A percentile compares a stretch with the other conserved stretches of the same genome.
Evolutionary conservation across 805 yeast species (phyloP).

Genomic region (Brettanomyces naardenensis): DNA sequence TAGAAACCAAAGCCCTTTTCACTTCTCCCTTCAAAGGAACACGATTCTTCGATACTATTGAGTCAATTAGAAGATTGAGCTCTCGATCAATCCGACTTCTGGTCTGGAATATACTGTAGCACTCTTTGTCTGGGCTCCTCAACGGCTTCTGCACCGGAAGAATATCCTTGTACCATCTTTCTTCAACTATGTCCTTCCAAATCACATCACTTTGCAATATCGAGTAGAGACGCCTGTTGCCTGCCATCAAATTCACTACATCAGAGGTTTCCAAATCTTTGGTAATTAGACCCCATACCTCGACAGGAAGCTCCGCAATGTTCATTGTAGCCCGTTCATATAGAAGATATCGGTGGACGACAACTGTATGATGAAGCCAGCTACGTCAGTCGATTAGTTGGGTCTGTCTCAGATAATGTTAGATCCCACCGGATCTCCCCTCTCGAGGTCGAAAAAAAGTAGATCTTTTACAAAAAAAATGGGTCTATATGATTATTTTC

Average conservation of each 20-base stretch:
- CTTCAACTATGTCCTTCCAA: slow-evolving; percentile 14
- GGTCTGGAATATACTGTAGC: not conserved
- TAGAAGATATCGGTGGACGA: too few species aligned
- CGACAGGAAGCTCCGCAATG: slow-evolving; percentile 10
- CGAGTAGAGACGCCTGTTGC: slow-evolving; percentile 4
- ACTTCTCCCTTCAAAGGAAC: too few species aligned
- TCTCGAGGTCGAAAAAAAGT: too few species aligned
- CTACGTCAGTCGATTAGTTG: too few species aligned
- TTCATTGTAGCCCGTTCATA: too few species aligned
- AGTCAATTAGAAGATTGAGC: not conserved
- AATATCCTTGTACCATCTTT: slow-evolving; percentile 6
- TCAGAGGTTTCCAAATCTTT: slow-evolving; percentile 6
- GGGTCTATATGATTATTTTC: too few species aligned
- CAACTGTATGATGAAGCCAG: too few species aligned
- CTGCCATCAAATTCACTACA: slow-evolving; percentile 7
- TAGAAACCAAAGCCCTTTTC: not conserved
- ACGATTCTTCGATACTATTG: too few species aligned
- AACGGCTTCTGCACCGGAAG: not conserved
- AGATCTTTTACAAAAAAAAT: too few species aligned
- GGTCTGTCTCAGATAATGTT: too few species aligned
- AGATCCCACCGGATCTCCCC: too few species aligned
- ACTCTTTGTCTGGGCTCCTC: not conserved
- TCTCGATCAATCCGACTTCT: slow-evolving; percentile 1
- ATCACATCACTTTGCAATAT: slow-evolving; percentile 9
- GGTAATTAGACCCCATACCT: slow-evolving; percentile 15